Evolutionary conservation across 441 rosid species (phyloP), one percentile per base, ranked within the genome.

Genomic region (Pelargonium australe): DNA sequence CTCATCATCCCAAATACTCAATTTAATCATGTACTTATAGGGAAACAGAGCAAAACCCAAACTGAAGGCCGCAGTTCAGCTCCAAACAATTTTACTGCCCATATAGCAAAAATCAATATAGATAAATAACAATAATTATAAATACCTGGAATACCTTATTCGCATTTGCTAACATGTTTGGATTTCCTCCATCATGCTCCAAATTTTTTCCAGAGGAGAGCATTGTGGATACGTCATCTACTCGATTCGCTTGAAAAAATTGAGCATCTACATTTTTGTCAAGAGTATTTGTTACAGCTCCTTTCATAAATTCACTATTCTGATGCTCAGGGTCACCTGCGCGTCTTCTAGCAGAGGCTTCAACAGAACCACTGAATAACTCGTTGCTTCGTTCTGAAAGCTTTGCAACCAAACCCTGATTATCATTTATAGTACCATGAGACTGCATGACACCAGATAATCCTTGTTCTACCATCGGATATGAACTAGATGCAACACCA

Each of bases 151-250:
- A 47, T 70, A 72, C 70, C 72, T 76, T 82, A 78, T 74, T 83
- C 60, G 78, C 76, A 75, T 83, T 88, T 37, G 84, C 76, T 67
- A 75, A 70, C 60, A 79, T 68, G 68, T 71, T 80, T 68, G 82
- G 76, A 75, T 71, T 84, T 68, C 85, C 86, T 47, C 87, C 82
- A 66, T 84, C 88, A 68, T 76, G 80, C 71, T 83, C 89, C 76
- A 80, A 72, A 72, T 76, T 73, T 69, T 76, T 85, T 74, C 82
- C 87, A 58, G 83, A 28, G 3, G 79, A 70, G 71, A 79, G 57
- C 20, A 75, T 74, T 7, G 75, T 16, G n/a, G 83, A 75, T 49
- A 74, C 63, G 19, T 81, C 85, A 66, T 87, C 89, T 76, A 76
- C 76, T 23, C 73, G 78, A 62, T 76, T 80, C 34, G 76, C 45